A percentile compares a stretch with the other conserved stretches of the same genome.
phyloP scores from a whole-genome alignment of 352 stramenopile genomes.

The Bremia lactucae region DNA sequence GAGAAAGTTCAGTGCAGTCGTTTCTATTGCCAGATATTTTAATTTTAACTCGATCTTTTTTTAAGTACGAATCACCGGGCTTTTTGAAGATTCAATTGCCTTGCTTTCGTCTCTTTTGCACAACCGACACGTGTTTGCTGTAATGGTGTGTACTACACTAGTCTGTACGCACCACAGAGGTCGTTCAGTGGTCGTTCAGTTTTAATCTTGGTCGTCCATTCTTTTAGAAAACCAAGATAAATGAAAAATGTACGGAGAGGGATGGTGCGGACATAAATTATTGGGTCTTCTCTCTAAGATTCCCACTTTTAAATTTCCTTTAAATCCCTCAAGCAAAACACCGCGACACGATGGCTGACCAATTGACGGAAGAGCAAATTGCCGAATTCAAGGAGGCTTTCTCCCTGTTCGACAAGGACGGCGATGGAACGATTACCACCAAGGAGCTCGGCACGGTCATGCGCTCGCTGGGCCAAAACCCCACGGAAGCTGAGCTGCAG shows the following conservation, averaged over 20 bases:
- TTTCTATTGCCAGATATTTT: no score
- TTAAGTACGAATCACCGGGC: no score
- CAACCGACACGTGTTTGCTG: no score
- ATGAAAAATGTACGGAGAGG: no score
- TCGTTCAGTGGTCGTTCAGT: no score
- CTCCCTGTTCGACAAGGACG: conserved; percentile 99
- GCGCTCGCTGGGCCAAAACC: conserved; percentile 97
- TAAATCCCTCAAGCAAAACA: conserved; percentile 22
- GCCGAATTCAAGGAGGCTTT: conserved; percentile 99
- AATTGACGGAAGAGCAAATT: conserved; percentile 94
- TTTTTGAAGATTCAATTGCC: no score
- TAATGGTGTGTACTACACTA: not conserved
- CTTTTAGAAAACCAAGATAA: conserved; percentile 1
- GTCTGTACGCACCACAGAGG: not conserved
- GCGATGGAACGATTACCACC: conserved; percentile 97
- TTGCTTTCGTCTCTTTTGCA: no score
- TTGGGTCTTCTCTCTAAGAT: not conserved
- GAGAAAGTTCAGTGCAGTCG: no score
- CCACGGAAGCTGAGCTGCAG: conserved; percentile 94
- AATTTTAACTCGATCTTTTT: no score
- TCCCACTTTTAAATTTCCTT: conserved; percentile 61
- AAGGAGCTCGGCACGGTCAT: conserved; percentile 99
- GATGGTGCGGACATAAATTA: conserved; percentile 6
- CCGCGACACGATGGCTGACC: conserved; percentile 63
- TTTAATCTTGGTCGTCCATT: conserved; percentile 2